Base-by-base conservation (phyloP, 208 protist species). In the Acanthamoeba divionensis region DNA sequence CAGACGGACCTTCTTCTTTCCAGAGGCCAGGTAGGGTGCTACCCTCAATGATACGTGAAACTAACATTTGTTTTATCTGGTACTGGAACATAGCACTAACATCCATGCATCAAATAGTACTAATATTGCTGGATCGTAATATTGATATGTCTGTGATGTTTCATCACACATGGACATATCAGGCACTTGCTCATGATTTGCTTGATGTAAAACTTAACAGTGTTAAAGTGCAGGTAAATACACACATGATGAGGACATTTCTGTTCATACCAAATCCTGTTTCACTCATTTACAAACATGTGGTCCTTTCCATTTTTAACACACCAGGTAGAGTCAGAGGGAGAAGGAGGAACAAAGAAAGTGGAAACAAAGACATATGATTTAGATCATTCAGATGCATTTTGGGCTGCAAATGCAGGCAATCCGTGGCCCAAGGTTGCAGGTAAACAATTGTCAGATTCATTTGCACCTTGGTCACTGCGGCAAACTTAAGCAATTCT, bases 81-180 rank as follows among this genome's bases (percentile, higher is more conserved):
- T 21, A 73, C n/a, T 13, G 15, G 65, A 24, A 50, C n/a, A 36
- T 83, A 21, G 5, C 18, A 2, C 5, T 0, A 26, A 54, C 3
- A 15, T n/a, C n/a, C 24, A 71, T 29, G 15, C 71, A 93, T 18
- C 69, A 87, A n/a, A 87, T 92, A n/a, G 86, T 96, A 15, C 82
- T 97, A 2, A 62, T 97, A 9, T 36, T 97, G 6, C 41, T 95
- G 9, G 96, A 97, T 52, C 83, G 96, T 12, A 92, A 89, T 33
- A 66, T 94, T 6, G 96, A 97, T 90, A 48, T 96, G 0, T 65
- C 65, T 15, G 93, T 95, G 15, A 95, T 93, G 65, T 82, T 97
- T 7, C 95, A 96, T 69, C 96, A 97, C 90, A 66, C 92, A n/a
- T 97, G 95, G 95, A 93, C 90, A 5, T 97, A 97, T 75, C 91